A percentile compares a stretch with the other conserved stretches of the same genome.
Evolutionary conservation across 2,329 filamentous ascomycete species (phyloP).

Genomic region (Hymenoscyphus fraxineus): DNA sequence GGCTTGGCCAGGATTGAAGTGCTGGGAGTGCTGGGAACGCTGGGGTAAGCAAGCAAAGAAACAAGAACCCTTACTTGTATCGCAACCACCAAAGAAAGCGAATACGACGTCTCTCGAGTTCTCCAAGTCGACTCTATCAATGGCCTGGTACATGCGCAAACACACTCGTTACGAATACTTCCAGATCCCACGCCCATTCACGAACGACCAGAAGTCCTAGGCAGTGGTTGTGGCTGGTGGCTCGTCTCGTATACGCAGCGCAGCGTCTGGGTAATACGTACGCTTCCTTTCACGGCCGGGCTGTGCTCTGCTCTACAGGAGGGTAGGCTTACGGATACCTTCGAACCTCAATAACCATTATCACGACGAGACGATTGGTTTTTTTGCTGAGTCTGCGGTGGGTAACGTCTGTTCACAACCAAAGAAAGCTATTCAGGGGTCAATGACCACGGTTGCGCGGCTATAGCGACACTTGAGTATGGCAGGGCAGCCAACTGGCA

Average conservation of each 20-base stretch:
- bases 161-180: neutral
- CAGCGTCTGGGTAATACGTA: conserved; percentile 6
- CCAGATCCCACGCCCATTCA: neutral
- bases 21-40: neutral
- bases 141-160: conserved; percentile 6
- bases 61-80: neutral
- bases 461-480: conserved; percentile 44
- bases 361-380: conserved; percentile 5
- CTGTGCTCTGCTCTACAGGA: conserved; percentile 10
- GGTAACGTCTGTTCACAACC: neutral
- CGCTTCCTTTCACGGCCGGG: conserved; percentile 6
- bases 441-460: conserved; percentile 19
- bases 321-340: conserved; percentile 8
- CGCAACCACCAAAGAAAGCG: neutral
- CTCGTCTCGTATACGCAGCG: conserved; percentile 2
- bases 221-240: neutral
- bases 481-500: conserved; percentile 55
- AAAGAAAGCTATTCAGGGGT: conserved; percentile 20
- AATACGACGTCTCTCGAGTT: neutral
- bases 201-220: neutral
- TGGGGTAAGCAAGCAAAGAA: neutral
- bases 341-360: neutral
- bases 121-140: conserved; percentile 4
- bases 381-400: neutral
- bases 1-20: neutral